Evolutionary conservation across 352 stramenopile species (phyloP).

Genomic region (Phytophthora sp.): DNA sequence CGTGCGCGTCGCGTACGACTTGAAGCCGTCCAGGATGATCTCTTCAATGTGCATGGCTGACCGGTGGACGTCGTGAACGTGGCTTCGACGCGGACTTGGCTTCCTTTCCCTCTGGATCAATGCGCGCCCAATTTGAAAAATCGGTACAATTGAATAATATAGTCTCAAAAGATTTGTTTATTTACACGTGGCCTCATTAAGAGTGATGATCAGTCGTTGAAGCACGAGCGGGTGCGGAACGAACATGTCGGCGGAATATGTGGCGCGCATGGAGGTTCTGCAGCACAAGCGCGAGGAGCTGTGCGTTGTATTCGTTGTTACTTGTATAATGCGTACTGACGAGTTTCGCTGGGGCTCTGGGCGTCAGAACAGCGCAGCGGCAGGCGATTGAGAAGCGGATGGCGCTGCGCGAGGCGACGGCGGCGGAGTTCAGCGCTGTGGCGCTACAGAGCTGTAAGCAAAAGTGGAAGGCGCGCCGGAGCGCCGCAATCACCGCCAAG

Average conservation of each 20-base stretch:
- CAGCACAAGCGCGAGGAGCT: slow-evolving; percentile 61
- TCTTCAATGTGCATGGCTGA: slow-evolving; percentile 98
- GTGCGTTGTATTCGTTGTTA: slow-evolving; percentile 32
- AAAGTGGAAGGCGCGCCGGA: slow-evolving; percentile 65
- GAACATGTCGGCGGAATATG: slow-evolving; percentile 65
- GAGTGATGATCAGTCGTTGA: slow-evolving; percentile 21
- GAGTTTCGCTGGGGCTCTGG: background rate
- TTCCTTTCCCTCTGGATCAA: background rate
- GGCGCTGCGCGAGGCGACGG: slow-evolving; percentile 70
- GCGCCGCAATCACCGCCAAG: slow-evolving; percentile 47
- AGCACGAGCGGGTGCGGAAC: background rate
- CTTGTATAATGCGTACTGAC: background rate
- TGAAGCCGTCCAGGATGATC: slow-evolving; percentile 99
- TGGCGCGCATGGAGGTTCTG: slow-evolving; percentile 65
- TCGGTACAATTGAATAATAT: background rate
- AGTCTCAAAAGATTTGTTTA: background rate
- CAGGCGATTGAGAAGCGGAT: slow-evolving; percentile 78
- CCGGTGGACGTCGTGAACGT: background rate
- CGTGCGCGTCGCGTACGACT: slow-evolving; percentile 99
- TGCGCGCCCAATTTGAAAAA: slow-evolving; percentile 19
- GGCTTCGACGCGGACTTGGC: background rate
- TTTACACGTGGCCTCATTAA: background rate
- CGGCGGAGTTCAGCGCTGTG: slow-evolving; percentile 77
- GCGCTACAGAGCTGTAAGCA: slow-evolving; percentile 67
- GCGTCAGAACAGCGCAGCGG: slow-evolving; percentile 52